These are phyloP conservation scores for Aspergillus pseudoviridinutans DNA, from an alignment of 2,329 filamentous ascomycete genomes.

Conservation along the genomic window DNA sequence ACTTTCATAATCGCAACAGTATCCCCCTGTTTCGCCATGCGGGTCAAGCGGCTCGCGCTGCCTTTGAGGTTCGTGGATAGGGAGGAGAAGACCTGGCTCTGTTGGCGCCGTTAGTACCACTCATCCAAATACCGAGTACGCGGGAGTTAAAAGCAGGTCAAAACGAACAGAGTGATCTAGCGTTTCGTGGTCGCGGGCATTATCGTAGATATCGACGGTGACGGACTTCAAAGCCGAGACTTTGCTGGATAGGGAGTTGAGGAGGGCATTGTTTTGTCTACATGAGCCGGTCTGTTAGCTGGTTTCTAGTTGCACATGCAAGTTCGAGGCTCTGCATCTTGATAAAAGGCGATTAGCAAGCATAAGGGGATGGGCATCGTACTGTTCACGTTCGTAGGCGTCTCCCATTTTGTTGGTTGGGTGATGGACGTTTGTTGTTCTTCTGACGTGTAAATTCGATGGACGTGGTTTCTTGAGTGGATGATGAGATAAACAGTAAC, in stretches of 20 bases:
- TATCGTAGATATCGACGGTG: slow-evolving; percentile 97
- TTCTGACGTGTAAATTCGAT: neutral
- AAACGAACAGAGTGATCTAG: slow-evolving; percentile 76
- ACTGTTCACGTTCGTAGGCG: slow-evolving; percentile 71
- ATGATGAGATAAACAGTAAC: neutral
- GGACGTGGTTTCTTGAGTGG: neutral
- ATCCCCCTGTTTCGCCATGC: slow-evolving; percentile 89
- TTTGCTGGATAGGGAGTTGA: slow-evolving; percentile 86
- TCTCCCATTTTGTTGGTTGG: slow-evolving; percentile 58
- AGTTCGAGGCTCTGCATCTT: neutral
- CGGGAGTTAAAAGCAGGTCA: neutral
- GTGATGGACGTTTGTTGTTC: neutral
- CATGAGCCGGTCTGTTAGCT: neutral
- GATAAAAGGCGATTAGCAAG: neutral
- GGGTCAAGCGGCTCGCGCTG: slow-evolving; percentile 73
- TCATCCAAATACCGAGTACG: neutral
- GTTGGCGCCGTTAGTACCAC: slow-evolving; percentile 1
- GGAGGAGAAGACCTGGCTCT: slow-evolving; percentile 87
- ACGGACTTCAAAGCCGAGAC: slow-evolving; percentile 88
- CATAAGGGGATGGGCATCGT: slow-evolving; percentile 20
- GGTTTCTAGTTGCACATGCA: neutral
- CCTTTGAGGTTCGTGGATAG: slow-evolving; percentile 80
- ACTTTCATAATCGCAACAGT: slow-evolving; percentile 88
- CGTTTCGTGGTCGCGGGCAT: slow-evolving; percentile 80
- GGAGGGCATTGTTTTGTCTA: slow-evolving; percentile 89